Conservation (phyloP, 768 basidiomycete genomes). For the Myochromella boudieri region DNA sequence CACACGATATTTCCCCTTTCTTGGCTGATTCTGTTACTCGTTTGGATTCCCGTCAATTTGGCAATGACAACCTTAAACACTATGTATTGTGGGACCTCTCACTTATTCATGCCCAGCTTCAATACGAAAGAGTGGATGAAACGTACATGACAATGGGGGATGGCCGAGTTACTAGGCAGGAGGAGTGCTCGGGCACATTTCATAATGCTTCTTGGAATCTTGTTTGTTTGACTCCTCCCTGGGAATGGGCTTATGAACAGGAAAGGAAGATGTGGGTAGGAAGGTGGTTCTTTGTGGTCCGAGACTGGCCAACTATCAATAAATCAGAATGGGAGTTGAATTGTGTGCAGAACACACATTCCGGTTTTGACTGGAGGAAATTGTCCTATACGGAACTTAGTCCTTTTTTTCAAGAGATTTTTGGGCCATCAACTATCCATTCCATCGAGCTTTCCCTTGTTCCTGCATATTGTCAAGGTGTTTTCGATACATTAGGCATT, state of each 20-base stretch:
- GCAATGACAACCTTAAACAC: not conserved
- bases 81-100: not conserved
- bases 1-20: too few species aligned
- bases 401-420: not conserved
- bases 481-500: not conserved
- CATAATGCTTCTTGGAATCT: not conserved
- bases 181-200: not conserved
- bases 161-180: not conserved
- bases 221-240: not conserved
- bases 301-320: not conserved
- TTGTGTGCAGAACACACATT: not conserved
- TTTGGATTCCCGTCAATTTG: too few species aligned
- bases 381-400: not conserved
- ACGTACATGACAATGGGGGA: not conserved
- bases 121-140: not conserved
- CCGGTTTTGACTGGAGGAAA: not conserved
- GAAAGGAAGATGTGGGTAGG: not conserved
- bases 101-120: not conserved
- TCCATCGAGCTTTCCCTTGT: not conserved
- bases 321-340: not conserved
- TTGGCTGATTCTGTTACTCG: too few species aligned
- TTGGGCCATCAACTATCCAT: not conserved
- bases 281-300: not conserved
- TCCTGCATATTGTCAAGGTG: not conserved
- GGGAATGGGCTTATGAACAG: not conserved